phyloP scores from a whole-genome alignment of 2,329 filamentous ascomycete genomes.

The Fusarium pininemorale region DNA sequence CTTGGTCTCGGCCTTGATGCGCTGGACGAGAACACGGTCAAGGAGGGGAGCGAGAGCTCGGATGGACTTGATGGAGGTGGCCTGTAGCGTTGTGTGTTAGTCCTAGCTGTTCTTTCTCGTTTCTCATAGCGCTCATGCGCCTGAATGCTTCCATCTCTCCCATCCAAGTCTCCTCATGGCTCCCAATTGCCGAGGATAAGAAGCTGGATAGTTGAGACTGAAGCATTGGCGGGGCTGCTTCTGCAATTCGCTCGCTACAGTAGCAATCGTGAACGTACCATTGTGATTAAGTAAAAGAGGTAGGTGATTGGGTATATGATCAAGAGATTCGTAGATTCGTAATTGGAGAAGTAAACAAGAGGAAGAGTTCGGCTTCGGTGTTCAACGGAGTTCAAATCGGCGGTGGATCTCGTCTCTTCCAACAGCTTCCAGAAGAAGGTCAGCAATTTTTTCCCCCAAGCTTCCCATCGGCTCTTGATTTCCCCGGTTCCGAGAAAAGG shows the following conservation, averaged over 20 bases:
- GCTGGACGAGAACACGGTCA: constrained; percentile 98
- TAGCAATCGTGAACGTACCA: constrained; percentile 38
- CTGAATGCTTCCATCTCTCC: neutral
- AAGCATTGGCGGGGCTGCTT: constrained; percentile 1
- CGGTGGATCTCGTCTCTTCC: constrained; percentile 49
- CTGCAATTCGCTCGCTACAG: neutral
- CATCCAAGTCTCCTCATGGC: neutral
- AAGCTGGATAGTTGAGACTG: constrained; percentile 11
- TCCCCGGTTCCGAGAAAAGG: constrained; percentile 46
- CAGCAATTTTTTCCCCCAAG: constrained; percentile 49
- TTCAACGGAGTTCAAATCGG: constrained; percentile 40
- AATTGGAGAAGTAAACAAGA: constrained; percentile 16
- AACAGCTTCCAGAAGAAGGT: constrained; percentile 53
- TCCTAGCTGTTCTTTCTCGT: neutral
- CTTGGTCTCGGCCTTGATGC: constrained; percentile 96
- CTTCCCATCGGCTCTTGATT: constrained; percentile 43
- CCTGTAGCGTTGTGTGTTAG: constrained; percentile 50
- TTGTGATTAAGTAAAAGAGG: constrained; percentile 38
- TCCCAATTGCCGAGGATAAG: constrained; percentile 37
- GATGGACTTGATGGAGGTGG: constrained; percentile 89
- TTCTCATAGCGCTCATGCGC: neutral
- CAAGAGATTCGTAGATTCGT: constrained; percentile 35
- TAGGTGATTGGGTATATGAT: neutral
- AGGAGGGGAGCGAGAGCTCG: constrained; percentile 94
- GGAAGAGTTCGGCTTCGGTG: constrained; percentile 31